Conservation (phyloP, 805 yeast species). For the Starmerella riodocensis region DNA sequence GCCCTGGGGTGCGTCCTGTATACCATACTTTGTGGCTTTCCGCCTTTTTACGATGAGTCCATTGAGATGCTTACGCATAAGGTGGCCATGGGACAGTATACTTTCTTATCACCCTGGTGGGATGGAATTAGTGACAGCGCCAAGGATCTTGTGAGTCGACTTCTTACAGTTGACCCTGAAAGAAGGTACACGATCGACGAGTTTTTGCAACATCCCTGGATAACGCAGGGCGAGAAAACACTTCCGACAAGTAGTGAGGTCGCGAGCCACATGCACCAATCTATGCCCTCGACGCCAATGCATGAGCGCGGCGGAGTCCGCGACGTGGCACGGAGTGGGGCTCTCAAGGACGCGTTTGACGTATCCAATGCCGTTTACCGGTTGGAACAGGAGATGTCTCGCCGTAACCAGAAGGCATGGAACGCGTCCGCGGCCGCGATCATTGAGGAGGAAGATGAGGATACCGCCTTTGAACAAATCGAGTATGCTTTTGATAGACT, state of each 20-base stretch:
- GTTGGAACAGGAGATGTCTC: constrained; percentile 49
- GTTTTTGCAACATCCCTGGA: constrained; percentile 67
- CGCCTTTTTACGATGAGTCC: constrained; percentile 85
- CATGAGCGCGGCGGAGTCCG: constrained; percentile 20
- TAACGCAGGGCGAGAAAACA: constrained; percentile 28
- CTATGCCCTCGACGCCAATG: constrained; percentile 15
- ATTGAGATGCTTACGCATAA: constrained; percentile 62
- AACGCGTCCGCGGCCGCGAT: constrained; percentile 23
- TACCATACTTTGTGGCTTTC: constrained; percentile 90
- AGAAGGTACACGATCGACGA: constrained; percentile 59
- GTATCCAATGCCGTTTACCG: constrained; percentile 77
- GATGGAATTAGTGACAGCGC: constrained; percentile 63
- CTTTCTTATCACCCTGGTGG: constrained; percentile 79
- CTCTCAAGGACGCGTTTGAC: constrained; percentile 76
- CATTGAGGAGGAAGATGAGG: constrained; percentile 29
- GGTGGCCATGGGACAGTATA: constrained; percentile 66
- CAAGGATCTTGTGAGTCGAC: constrained; percentile 50
- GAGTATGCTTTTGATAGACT: constrained; percentile 14
- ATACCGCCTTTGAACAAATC: constrained; percentile 17
- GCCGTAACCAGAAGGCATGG: constrained; percentile 21
- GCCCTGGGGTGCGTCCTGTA: constrained; percentile 93
- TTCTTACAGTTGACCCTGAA: constrained; percentile 59
- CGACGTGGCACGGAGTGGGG: constrained; percentile 57
- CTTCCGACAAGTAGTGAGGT: constrained; percentile 10
- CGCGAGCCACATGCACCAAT: constrained; percentile 3